Percentiles rank a stretch among this genome's conserved stretches.
Conservation (phyloP, 1,139 yeast species). For the Kodamaea ohmeri region DNA sequence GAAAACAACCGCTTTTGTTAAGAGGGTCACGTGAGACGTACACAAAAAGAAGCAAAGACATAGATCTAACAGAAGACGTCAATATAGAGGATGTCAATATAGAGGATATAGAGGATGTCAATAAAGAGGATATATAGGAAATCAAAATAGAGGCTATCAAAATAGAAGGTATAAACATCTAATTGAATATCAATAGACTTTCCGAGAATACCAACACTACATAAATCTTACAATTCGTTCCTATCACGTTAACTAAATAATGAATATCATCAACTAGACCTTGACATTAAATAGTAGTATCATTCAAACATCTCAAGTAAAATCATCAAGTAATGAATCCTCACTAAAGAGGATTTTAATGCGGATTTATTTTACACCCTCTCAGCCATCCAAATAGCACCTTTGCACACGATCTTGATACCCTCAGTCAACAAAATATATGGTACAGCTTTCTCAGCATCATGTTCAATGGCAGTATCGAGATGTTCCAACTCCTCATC, state of each 20-base stretch:
- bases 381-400: slow-evolving; percentile 93
- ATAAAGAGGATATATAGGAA: neutral
- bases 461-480: slow-evolving; percentile 88
- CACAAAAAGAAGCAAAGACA: neutral
- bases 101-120: neutral
- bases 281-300: too few species aligned
- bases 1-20: neutral
- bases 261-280: too few species aligned
- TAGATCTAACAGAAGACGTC: neutral
- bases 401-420: slow-evolving; percentile 76
- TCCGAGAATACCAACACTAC: too few species aligned
- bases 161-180: too few species aligned
- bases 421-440: slow-evolving; percentile 84
- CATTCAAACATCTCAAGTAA: too few species aligned
- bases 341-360: too few species aligned
- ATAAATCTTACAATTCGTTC: too few species aligned
- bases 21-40: neutral
- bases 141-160: neutral
- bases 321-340: too few species aligned
- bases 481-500: slow-evolving; percentile 96
- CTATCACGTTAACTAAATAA: too few species aligned
- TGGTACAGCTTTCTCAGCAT: slow-evolving; percentile 91
- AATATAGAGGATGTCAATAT: neutral
- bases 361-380: slow-evolving; percentile 48
- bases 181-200: too few species aligned